phyloP scores from a whole-genome alignment of 352 stramenopile genomes.

The Phytophthora citricola region DNA sequence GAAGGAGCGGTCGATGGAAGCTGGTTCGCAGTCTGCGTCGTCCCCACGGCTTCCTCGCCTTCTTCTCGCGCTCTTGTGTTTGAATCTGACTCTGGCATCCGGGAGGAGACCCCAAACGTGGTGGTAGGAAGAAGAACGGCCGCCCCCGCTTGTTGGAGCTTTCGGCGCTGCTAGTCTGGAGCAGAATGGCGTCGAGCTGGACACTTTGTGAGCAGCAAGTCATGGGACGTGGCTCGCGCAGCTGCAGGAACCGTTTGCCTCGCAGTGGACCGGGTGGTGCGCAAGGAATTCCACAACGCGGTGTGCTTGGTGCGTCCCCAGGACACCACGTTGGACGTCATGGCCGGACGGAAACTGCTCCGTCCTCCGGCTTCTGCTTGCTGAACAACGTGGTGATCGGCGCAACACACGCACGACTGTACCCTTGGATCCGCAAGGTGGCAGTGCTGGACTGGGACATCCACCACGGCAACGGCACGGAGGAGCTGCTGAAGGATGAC shows the following conservation, averaged over 20 bases:
- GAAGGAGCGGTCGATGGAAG: conserved; percentile 70
- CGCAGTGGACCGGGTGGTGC: conserved; percentile 82
- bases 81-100: conserved; percentile 76
- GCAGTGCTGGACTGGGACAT: conserved; percentile 99
- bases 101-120: conserved; percentile 46
- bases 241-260: conserved; percentile 83
- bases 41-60: conserved; percentile 42
- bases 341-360: conserved; percentile 70
- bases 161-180: conserved; percentile 75
- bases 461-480: conserved; percentile 98
- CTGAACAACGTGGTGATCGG: conserved; percentile 99
- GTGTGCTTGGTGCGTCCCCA: conserved; percentile 92
- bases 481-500: conserved; percentile 88
- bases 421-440: conserved; percentile 91
- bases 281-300: conserved; percentile 81
- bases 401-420: conserved; percentile 96
- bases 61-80: conserved; percentile 70
- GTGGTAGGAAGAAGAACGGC: conserved; percentile 41
- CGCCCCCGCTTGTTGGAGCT: conserved; percentile 60
- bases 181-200: conserved; percentile 72
- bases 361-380: conserved; percentile 96
- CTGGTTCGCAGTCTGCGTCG: conserved; percentile 45
- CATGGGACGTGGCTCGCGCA: conserved; percentile 82
- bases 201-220: conserved; percentile 89
- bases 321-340: conserved; percentile 93